These are phyloP conservation scores for Plenodomus lindquistii DNA, from an alignment of 2,329 filamentous ascomycete species.

Conservation along the genomic window DNA sequence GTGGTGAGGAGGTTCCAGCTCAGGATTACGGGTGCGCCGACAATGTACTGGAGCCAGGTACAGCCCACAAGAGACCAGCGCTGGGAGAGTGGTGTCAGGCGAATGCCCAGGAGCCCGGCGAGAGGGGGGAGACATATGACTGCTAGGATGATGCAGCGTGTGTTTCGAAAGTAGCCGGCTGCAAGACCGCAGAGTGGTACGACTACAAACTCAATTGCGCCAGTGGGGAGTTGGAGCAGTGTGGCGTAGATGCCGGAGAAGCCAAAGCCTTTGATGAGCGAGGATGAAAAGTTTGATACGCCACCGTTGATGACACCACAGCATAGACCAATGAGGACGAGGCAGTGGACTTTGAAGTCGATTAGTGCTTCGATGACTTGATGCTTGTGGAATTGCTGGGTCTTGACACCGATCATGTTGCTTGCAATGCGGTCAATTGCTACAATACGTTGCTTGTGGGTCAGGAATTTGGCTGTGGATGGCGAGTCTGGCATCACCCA, in stretches of 20 bases:
- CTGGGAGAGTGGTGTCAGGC: slow-evolving; percentile 51
- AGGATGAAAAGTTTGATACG: slow-evolving; percentile 55
- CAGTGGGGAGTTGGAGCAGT: slow-evolving; percentile 49
- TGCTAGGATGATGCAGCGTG: slow-evolving; percentile 37
- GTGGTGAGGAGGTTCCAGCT: slow-evolving; percentile 56
- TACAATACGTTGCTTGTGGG: slow-evolving; percentile 45
- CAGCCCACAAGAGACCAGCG: slow-evolving; percentile 56
- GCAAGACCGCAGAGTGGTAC: slow-evolving; percentile 41
- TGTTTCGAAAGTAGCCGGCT: slow-evolving; percentile 35
- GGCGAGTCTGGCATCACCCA: slow-evolving; percentile 45
- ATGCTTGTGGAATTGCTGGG: slow-evolving; percentile 38
- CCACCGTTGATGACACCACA: slow-evolving; percentile 57
- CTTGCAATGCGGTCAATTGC: slow-evolving; percentile 46
- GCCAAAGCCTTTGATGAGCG: slow-evolving; percentile 52
- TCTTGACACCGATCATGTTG: slow-evolving; percentile 51
- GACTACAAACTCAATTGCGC: slow-evolving; percentile 50
- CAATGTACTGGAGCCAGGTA: slow-evolving; percentile 56
- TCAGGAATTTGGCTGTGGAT: slow-evolving; percentile 41
- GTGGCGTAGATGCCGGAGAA: slow-evolving; percentile 48
- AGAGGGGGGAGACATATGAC: slow-evolving; percentile 53
- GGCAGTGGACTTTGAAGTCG: slow-evolving; percentile 48
- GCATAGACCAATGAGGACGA: slow-evolving; percentile 48
- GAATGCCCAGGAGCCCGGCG: slow-evolving; percentile 56
- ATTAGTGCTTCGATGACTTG: slow-evolving; percentile 48
- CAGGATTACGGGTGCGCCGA: slow-evolving; percentile 56